Evolutionary conservation across 2,329 filamentous ascomycete genomes (phyloP).

Genomic region (Canariomyces notabilis): DNA sequence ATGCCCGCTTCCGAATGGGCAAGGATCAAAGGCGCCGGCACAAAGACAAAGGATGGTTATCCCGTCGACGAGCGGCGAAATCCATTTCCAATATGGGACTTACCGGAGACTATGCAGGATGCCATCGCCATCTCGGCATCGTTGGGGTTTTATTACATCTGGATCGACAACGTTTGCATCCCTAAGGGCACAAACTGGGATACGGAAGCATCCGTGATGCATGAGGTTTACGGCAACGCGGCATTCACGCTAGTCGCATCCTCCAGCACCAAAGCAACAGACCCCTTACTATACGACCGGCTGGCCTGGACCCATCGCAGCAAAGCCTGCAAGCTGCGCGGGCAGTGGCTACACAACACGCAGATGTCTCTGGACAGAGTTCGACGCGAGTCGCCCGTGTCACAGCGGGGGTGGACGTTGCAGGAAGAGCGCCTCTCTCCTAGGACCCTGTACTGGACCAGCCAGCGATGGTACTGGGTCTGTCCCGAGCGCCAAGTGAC

Average conservation of each 20-base stretch:
- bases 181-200: conserved; percentile 28
- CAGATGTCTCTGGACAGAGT: conserved; percentile 21
- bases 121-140: conserved; percentile 21
- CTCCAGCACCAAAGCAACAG: conserved; percentile 25
- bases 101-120: conserved; percentile 26
- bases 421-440: conserved; percentile 27
- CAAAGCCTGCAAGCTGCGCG: conserved; percentile 22
- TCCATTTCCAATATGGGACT: conserved; percentile 15
- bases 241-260: conserved; percentile 25
- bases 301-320: conserved; percentile 23
- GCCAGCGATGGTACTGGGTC: conserved; percentile 26
- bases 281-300: conserved; percentile 19
- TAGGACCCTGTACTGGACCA: conserved; percentile 24
- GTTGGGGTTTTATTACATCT: conserved; percentile 23
- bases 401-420: conserved; percentile 24
- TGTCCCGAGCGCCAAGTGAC: conserved; percentile 21
- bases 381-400: conserved; percentile 21
- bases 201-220: conserved; percentile 24
- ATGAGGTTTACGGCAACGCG: conserved; percentile 27
- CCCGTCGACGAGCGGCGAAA: conserved; percentile 23
- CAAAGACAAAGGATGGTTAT: conserved; percentile 21
- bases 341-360: conserved; percentile 20
- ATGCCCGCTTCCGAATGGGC: conserved; percentile 25
- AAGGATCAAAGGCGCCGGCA: conserved; percentile 23
- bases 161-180: conserved; percentile 27